Evolutionary conservation across 225 moss, liverwort and hornwort genomes (phyloP), one percentile per base, ranked within the genome.

Genomic region (Bryum argenteum): DNA sequence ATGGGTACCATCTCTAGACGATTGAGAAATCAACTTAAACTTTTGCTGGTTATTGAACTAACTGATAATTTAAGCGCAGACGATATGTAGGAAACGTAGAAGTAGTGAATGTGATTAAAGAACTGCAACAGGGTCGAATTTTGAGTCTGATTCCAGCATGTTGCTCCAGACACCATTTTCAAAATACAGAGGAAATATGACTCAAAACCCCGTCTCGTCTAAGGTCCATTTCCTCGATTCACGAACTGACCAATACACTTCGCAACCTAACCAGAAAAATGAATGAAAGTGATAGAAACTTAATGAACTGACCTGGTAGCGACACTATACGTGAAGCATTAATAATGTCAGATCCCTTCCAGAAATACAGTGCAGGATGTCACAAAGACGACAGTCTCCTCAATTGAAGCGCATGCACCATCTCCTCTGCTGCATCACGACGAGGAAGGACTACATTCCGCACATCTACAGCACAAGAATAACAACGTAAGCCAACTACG

Each of bases 221-320:
- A 39, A 72, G 8, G 54, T 57, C 11, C 38, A 65, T 28, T 39
- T 18, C 8, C 22, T 58, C 57, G 39, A 67, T 75, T 57, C 56
- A 42, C 67, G 14, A 70, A n/a, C n/a, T 14, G 68, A 64, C 33
- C 65, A 59, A 17, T 71, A 67, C 54, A 45, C 58, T 39, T 65
- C 16, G 38, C 58, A 84, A 67, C 8, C 39, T 33, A 40, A 39
- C 59, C 10, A 58, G 47, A 2, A 78, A 66, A n/a, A 40, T 2
- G 16, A 11, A 56, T 54, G 37, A 43, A 59, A 58, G 61, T 70
- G 23, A 28, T 23, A n/a, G 9, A 19, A 66, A 67, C 43, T 81
- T 65, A 58, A 39, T 69, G 57, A 54, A 67, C 54, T 75, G 79
- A 85, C 81, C 85, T 82, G 66, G 73, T 67, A 52, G 48, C 65